A percentile compares a stretch with the other conserved stretches of the same genome.
These are phyloP conservation scores for Hansenula lynferdii DNA, from an alignment of 1,139 yeast genomes.

Conservation along the genomic window DNA sequence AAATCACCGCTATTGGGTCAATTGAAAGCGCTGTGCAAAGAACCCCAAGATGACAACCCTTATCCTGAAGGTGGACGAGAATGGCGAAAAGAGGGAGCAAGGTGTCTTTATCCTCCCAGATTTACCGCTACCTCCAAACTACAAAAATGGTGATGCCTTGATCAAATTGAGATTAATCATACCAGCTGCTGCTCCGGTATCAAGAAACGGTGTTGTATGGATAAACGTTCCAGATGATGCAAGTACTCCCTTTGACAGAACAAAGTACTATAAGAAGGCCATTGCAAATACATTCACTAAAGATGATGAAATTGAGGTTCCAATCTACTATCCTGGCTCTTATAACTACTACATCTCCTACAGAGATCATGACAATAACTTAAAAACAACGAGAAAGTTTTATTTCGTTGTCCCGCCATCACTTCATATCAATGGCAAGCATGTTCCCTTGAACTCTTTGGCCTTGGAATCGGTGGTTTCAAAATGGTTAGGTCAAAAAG, in stretches of 20 bases:
- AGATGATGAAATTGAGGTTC: slow-evolving; percentile 58
- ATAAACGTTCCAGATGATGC: slow-evolving; percentile 62
- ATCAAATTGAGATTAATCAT: slow-evolving; percentile 58
- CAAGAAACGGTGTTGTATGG: slow-evolving; percentile 66
- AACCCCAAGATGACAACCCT: slow-evolving; percentile 16
- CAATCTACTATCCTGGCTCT: slow-evolving; percentile 73
- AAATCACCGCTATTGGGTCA: no score
- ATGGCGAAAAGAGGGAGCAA: slow-evolving; percentile 26
- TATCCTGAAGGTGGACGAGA: slow-evolving; percentile 17
- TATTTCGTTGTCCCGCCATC: slow-evolving; percentile 84
- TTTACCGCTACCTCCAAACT: slow-evolving; percentile 38
- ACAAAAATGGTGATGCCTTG: slow-evolving; percentile 39
- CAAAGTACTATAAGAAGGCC: slow-evolving; percentile 45
- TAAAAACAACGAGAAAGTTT: slow-evolving; percentile 47
- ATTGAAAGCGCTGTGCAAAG: no score
- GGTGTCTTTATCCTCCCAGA: slow-evolving; percentile 70
- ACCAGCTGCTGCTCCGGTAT: slow-evolving; percentile 69
- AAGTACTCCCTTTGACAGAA: slow-evolving; percentile 47
- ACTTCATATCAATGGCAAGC: slow-evolving; percentile 49
- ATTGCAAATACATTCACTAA: slow-evolving; percentile 46
- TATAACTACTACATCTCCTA: slow-evolving; percentile 63
- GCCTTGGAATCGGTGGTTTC: slow-evolving; percentile 84
- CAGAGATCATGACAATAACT: slow-evolving; percentile 29
- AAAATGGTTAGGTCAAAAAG: slow-evolving; percentile 79
- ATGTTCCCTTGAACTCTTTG: slow-evolving; percentile 72